Evolutionary conservation across 768 basidiomycete species (phyloP).

Genomic region (Cubamyces sp.): DNA sequence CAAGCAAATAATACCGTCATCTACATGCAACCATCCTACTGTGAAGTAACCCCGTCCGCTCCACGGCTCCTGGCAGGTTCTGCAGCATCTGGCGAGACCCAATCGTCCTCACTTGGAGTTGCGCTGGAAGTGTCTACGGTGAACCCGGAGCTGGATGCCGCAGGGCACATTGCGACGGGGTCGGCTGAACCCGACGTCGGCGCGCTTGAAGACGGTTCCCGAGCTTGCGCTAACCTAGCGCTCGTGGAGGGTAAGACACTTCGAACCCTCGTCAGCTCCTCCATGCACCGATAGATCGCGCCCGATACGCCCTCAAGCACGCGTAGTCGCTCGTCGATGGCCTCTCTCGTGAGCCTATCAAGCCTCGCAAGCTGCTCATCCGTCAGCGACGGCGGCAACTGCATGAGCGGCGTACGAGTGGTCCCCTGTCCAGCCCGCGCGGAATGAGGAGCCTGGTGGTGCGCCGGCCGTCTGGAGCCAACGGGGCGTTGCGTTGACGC

Average conservation of each 20-base stretch:
- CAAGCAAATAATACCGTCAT: too few species aligned
- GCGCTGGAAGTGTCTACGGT: neutral
- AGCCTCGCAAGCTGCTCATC: slow-evolving; percentile 67
- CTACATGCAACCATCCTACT: neutral
- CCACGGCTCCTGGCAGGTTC: too few species aligned
- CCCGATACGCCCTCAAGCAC: slow-evolving; percentile 79
- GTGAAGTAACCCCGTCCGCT: neutral
- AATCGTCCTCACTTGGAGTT: neutral
- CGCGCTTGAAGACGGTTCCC: neutral
- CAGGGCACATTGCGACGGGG: too few species aligned
- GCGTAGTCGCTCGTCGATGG: slow-evolving; percentile 82
- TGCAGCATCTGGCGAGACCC: neutral
- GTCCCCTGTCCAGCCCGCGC: slow-evolving; percentile 13
- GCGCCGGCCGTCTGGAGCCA: neutral
- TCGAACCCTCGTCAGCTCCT: slow-evolving; percentile 76
- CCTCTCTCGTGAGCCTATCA: slow-evolving; percentile 73
- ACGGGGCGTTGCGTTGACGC: slow-evolving; percentile 1
- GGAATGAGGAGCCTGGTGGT: slow-evolving; percentile 3
- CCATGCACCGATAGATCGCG: slow-evolving; percentile 72
- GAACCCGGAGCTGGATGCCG: too few species aligned
- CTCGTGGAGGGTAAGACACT: slow-evolving; percentile 60
- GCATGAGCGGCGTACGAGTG: slow-evolving; percentile 28
- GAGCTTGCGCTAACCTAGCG: neutral
- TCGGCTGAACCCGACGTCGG: neutral
- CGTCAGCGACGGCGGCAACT: slow-evolving; percentile 50